Evolutionary conservation across 352 stramenopile species (phyloP).

Genomic region (Globisporangium mamillatum): DNA sequence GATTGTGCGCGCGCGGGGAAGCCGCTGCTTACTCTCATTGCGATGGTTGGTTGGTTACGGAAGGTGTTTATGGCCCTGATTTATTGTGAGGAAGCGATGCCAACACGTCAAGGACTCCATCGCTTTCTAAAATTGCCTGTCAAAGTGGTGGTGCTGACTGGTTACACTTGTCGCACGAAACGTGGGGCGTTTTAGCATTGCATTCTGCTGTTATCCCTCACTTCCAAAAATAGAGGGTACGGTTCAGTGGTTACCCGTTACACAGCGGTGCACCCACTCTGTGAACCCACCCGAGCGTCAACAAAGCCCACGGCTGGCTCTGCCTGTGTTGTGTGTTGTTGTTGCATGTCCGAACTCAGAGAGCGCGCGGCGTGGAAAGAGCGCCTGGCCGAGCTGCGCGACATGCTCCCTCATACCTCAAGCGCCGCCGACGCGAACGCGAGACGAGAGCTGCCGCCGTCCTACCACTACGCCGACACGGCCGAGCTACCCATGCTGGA

Average conservation of each 20-base stretch:
- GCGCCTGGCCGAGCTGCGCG: conserved; percentile 17
- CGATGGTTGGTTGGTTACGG: neutral
- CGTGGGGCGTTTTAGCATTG: neutral
- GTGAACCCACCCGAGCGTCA: neutral
- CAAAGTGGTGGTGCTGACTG: neutral
- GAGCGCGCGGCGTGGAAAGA: conserved; percentile 11
- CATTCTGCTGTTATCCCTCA: neutral
- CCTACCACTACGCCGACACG: conserved; percentile 12
- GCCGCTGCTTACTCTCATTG: conserved; percentile 1
- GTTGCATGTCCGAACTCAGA: conserved; percentile 8
- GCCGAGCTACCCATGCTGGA: conserved; percentile 20
- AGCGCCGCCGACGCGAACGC: conserved; percentile 6
- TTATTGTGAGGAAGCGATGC: neutral
- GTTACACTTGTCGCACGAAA: neutral
- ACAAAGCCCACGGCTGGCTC: neutral
- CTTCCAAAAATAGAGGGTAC: neutral
- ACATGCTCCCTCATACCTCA: conserved; percentile 15
- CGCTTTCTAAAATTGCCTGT: neutral
- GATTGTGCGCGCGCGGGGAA: neutral
- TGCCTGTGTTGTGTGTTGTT: neutral
- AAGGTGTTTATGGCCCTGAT: conserved; percentile 1
- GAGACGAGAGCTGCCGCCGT: neutral
- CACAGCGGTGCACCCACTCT: neutral
- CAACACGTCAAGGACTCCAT: neutral
- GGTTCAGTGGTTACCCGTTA: neutral